These are phyloP conservation scores for Penicillium sp. DNA, from an alignment of 2,329 filamentous ascomycete species.

Conservation along the genomic window DNA sequence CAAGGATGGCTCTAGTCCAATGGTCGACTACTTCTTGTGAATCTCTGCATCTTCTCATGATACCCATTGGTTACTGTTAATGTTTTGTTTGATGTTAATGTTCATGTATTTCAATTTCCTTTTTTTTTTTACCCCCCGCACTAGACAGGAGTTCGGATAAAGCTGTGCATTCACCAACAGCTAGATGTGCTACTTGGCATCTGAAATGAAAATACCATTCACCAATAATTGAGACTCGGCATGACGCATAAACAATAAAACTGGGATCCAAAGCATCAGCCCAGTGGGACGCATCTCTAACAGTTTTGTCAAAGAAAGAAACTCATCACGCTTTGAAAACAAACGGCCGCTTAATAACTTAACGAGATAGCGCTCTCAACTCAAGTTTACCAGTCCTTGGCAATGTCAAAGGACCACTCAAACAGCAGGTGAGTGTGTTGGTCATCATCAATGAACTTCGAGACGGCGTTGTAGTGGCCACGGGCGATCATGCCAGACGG, in stretches of 20 bases:
- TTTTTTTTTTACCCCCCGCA: constrained; percentile 14
- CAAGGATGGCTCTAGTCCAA: constrained; percentile 69
- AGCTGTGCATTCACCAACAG: constrained; percentile 29
- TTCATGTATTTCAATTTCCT: constrained; percentile 12
- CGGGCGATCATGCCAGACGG: constrained; percentile 87
- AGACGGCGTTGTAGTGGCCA: constrained; percentile 84
- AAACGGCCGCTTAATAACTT: constrained; percentile 26
- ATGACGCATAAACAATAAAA: constrained; percentile 16
- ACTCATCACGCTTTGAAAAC: constrained; percentile 31
- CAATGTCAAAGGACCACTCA: constrained; percentile 94
- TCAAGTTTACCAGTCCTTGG: constrained; percentile 75
- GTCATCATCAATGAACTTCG: constrained; percentile 94
- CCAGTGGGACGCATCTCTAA: constrained; percentile 25
- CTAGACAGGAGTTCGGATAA: constrained; percentile 32
- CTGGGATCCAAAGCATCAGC: constrained; percentile 11
- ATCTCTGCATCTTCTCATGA: constrained; percentile 57
- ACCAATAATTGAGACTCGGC: constrained; percentile 11
- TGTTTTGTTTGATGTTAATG: constrained; percentile 8
- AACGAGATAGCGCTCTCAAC: constrained; percentile 16
- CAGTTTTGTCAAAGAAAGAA: constrained; percentile 32
- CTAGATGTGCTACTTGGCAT: constrained; percentile 16
- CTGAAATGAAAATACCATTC: constrained; percentile 10
- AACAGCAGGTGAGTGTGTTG: constrained; percentile 86
- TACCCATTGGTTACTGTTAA: constrained; percentile 34
- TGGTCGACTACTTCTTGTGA: constrained; percentile 67